These are phyloP conservation scores for Lactifluus subvellereus DNA, from an alignment of 768 basidiomycete species.

Conservation along the genomic window DNA sequence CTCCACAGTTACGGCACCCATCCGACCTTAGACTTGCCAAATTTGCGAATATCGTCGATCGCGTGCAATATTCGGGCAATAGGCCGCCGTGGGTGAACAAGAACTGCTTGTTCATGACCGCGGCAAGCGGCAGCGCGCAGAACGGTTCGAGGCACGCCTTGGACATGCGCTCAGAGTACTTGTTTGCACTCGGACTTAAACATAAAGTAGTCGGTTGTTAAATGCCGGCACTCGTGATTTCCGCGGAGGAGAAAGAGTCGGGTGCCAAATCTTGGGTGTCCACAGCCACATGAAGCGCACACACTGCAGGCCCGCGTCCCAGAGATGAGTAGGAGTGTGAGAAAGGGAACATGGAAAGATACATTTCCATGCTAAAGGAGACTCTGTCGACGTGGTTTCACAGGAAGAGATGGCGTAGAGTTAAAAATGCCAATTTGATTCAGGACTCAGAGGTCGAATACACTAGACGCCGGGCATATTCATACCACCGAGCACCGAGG, in stretches of 20 bases:
- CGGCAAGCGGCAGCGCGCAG: constrained; percentile 90
- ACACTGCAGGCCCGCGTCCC: constrained; percentile 50
- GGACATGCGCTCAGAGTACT: constrained; percentile 94
- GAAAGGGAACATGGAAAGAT: too few relatives aligned
- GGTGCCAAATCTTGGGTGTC: constrained; percentile 99
- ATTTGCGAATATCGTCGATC: constrained; percentile 84
- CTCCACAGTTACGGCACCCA: constrained; percentile 4
- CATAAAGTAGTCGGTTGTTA: constrained; percentile 93
- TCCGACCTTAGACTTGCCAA: constrained; percentile 47
- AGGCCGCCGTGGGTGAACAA: constrained; percentile 97
- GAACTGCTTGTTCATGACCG: constrained; percentile 99
- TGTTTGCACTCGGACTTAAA: constrained; percentile 99
- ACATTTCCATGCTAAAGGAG: too few relatives aligned
- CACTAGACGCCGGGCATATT: too few relatives aligned
- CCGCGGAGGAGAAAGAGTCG: constrained; percentile 95
- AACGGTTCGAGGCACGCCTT: constrained; percentile 98
- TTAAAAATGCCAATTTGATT: too few relatives aligned
- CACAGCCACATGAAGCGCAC: constrained; percentile 80
- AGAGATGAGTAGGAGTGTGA: background rate
- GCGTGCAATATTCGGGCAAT: constrained; percentile 92
- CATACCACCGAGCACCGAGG: too few relatives aligned
- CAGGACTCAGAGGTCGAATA: too few relatives aligned
- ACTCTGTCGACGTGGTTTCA: too few relatives aligned
- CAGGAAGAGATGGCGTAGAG: too few relatives aligned
- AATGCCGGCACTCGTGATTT: constrained; percentile 97